These are phyloP conservation scores for Vigna mungo DNA, from an alignment of 306 rosid genomes.

Conservation along the genomic window DNA sequence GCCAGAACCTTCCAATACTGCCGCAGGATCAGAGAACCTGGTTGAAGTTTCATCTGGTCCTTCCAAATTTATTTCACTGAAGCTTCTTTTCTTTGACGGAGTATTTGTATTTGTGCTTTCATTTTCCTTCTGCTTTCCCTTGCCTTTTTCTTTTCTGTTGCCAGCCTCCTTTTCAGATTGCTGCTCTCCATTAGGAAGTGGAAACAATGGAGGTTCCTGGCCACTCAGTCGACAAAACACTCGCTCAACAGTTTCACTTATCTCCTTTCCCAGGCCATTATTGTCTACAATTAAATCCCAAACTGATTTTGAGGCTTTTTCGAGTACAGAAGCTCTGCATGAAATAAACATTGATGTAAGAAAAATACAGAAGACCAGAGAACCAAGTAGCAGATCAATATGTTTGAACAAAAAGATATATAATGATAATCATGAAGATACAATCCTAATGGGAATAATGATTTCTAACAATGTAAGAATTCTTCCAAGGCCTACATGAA, in stretches of 20 bases:
- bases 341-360: conserved; percentile 39
- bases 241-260: conserved; percentile 80
- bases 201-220: conserved; percentile 85
- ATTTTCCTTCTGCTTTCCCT: conserved; percentile 62
- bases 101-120: conserved; percentile 51
- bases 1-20: conserved; percentile 50
- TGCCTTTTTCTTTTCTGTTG: conserved; percentile 66
- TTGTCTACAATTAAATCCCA: conserved; percentile 93
- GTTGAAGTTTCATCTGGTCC: conserved; percentile 56
- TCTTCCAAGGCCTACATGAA: conserved; percentile 31
- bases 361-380: conserved; percentile 26
- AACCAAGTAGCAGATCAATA: conserved; percentile 26
- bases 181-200: conserved; percentile 56
- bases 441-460: conserved; percentile 32
- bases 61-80: conserved; percentile 54
- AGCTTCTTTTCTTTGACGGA: conserved; percentile 76
- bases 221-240: conserved; percentile 93
- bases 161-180: conserved; percentile 55
- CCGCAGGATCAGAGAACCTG: conserved; percentile 53
- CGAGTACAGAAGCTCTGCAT: conserved; percentile 86
- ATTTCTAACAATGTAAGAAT: conserved; percentile 4
- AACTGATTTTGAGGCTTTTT: conserved; percentile 95
- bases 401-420: conserved; percentile 31
- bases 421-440: conserved; percentile 11
- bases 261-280: conserved; percentile 83